Evolutionary conservation across 2,329 filamentous ascomycete genomes (phyloP).

Genomic region (Epichloe aotearoae): DNA sequence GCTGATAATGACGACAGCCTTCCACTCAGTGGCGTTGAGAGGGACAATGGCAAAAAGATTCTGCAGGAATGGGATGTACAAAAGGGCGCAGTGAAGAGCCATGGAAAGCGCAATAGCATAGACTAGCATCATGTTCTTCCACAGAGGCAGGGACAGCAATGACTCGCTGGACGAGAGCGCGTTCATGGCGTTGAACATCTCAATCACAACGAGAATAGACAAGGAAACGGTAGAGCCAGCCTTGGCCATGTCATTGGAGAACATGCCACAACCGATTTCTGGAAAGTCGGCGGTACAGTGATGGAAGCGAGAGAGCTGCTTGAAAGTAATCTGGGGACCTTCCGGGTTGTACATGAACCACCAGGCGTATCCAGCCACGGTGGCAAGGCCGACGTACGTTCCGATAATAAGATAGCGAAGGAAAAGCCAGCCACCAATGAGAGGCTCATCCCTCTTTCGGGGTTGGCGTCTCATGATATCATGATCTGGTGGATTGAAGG

Average conservation of each 20-base stretch:
- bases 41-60: conserved; percentile 82
- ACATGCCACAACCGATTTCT: conserved; percentile 86
- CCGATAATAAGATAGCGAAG: conserved; percentile 96
- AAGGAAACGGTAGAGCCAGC: conserved; percentile 87
- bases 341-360: conserved; percentile 96
- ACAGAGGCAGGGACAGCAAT: conserved; percentile 83
- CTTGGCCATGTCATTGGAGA: conserved; percentile 72
- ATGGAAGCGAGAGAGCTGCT: conserved; percentile 86
- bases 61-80: conserved; percentile 86
- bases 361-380: conserved; percentile 97
- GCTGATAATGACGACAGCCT: conserved; percentile 78
- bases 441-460: conserved; percentile 79
- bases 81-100: conserved; percentile 83
- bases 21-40: conserved; percentile 77
- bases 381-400: conserved; percentile 86
- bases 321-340: conserved; percentile 85
- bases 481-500: conserved; percentile 96
- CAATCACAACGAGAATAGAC: conserved; percentile 86
- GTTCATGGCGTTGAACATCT: conserved; percentile 99
- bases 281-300: conserved; percentile 76
- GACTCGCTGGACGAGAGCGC: conserved; percentile 92
- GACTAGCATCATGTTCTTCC: conserved; percentile 97
- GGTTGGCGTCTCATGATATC: conserved; percentile 93
- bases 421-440: conserved; percentile 93
- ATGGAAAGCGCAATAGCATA: conserved; percentile 90